Evolutionary conservation across 164 flowering plant species (phyloP), one percentile per base, ranked within the genome.

Genomic region (Magnolia changhungtana): DNA sequence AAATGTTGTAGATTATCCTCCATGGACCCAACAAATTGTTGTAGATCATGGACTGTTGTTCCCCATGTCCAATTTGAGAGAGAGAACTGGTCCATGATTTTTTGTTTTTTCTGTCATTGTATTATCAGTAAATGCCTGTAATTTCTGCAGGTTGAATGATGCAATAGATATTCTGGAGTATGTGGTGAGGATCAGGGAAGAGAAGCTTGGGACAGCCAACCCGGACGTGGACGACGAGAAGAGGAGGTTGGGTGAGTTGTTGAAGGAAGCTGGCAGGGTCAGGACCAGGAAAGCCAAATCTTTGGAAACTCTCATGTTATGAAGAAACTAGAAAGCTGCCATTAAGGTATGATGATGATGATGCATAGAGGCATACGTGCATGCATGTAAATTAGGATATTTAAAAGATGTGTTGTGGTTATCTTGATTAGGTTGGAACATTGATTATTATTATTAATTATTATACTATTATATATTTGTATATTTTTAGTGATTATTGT

Each of bases 161-260:
- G 97, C 97, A 37, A 93, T 93, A 29, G 89, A 89, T 70, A 77
- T 91, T 9, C 80, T 93, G 83, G 97, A 91, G 79, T 74, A 84
- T 83, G 90, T 93, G 49, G 93, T 91, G 66, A 88, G 85, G 65
- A 84, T 88, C 83, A 89, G 97, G 77, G 97, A 91, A 81, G 94
- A 91, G 83, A 93, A 93, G 83, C 92, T 93, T 21, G 97, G 96
- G 81, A 93, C 97, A 13, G 97, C 96, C 50, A 87, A 90, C 76
- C 92, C 94, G 31, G 97, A 90, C 69, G 94, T 89, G 65, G 91
- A 87, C 72, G 96, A 91, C 75, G 97, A 93, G 81, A 93, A 89
- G 79, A 87, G 83, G 80, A 88, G 97, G 83, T 80, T 91, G 86
- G 85, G 84, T 7, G 94, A 91, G 83, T 81, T 93, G 59, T 66